A percentile compares a stretch with the other conserved stretches of the same genome.
These are phyloP conservation scores for Eudorina sp. DNA, from an alignment of 139 green algal species.

Conservation along the genomic window DNA sequence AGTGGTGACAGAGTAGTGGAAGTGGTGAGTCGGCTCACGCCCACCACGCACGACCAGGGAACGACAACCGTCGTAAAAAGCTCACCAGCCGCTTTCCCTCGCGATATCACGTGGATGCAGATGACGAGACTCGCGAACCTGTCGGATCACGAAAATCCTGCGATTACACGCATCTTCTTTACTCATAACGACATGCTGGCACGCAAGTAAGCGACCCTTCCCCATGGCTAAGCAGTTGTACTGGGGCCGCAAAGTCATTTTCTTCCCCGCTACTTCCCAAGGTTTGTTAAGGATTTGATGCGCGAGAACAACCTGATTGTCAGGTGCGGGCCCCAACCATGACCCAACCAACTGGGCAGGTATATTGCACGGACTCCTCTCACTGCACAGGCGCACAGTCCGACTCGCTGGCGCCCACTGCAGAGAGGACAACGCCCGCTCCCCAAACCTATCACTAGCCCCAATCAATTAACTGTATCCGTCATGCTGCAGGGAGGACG, in stretches of 20 bases:
- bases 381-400: too few relatives aligned
- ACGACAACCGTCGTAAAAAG: background rate
- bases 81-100: background rate
- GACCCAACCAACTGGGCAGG: too few relatives aligned
- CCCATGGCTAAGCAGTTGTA: too few relatives aligned
- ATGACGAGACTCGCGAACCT: slow-evolving; percentile 83
- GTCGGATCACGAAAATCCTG: slow-evolving; percentile 85
- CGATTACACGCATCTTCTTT: slow-evolving; percentile 95
- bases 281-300: slow-evolving; percentile 93
- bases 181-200: slow-evolving; percentile 87
- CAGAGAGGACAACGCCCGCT: too few relatives aligned
- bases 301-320: slow-evolving; percentile 61
- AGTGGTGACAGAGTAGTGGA: slow-evolving; percentile 54
- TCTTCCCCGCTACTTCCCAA: slow-evolving; percentile 14
- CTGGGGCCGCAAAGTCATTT: too few relatives aligned
- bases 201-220: slow-evolving; percentile 63
- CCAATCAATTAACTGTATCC: too few relatives aligned
- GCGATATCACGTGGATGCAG: slow-evolving; percentile 69
- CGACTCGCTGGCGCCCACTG: too few relatives aligned
- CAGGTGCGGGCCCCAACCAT: too few relatives aligned
- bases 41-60: background rate
- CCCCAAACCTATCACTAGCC: too few relatives aligned
- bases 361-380: too few relatives aligned
- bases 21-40: slow-evolving; percentile 33
- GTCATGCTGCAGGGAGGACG: slow-evolving; percentile 79